Evolutionary conservation across 129 eudicot genomes (phyloP), one percentile per base, ranked within the genome.

Genomic region (Tagetes erecta): DNA sequence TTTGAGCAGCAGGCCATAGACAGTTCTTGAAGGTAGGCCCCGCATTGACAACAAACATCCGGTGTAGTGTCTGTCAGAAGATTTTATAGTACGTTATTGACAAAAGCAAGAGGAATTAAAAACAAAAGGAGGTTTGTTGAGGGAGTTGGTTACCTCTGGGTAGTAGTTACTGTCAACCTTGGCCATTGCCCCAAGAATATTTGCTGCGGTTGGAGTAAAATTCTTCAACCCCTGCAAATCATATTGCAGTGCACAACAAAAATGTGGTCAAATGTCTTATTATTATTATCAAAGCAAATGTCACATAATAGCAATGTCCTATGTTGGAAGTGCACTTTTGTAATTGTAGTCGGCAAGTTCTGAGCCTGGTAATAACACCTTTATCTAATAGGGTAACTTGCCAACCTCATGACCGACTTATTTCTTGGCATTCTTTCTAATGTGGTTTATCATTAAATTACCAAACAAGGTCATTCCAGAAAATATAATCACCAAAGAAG

Each of bases 1-100:
- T 88, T 80, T 88, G 91, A 55, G 95, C 97, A 52, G 96, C 96
- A 41, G 97, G 97, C 97, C 97, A 91, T 67, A 91, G 86, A 76
- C 86, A 83, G 84, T 81, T 91, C 82, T 81, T 88, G 68, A 91
- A 91, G 75, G 88, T 87, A 77, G 90, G 60, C 64, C 92, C 87
- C 80, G 97, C 97, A 83, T 91, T 91, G 31, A 88, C 92, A 75
- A 91, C 72, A 72, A 78, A 88, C 97, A 91, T 88, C 56, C 84
- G 90, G 60, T 91, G 89, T 56, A 91, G 90, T 38, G 97, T 91
- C 97, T 91, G 70, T 45, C 58, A 68, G 35, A 64, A 45, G 9
- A 64, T 44, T 42, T 27, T 37, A 31, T 39, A 55, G 68, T 35
- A 45, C 57, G 47, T 60, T 9, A 60, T 41, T 3, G 47, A 56